Conservation (phyloP, 2,329 filamentous ascomycete genomes). For the Sporothrix mexicana region DNA sequence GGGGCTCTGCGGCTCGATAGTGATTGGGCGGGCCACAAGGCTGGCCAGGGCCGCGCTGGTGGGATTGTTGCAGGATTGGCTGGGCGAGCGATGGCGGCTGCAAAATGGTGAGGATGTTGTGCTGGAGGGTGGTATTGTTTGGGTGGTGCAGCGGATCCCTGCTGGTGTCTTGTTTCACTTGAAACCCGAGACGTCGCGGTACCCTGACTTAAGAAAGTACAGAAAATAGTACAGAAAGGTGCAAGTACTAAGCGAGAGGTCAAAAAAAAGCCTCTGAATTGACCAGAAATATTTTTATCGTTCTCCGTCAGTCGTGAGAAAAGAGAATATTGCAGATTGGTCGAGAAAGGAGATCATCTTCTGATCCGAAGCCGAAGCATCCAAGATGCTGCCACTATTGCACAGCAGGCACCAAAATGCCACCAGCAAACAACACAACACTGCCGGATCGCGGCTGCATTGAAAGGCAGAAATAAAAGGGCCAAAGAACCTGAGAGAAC, state of each 20-base stretch:
- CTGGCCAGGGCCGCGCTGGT: slow-evolving; percentile 42
- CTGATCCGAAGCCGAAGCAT: slow-evolving; percentile 16
- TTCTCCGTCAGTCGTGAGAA: no score
- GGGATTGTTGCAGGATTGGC: slow-evolving; percentile 20
- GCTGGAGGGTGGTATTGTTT: slow-evolving; percentile 26
- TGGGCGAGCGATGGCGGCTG: slow-evolving; percentile 2
- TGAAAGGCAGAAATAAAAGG: not conserved
- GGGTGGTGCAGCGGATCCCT: slow-evolving; percentile 42
- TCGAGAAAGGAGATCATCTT: slow-evolving; percentile 23
- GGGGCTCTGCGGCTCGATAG: slow-evolving; percentile 29
- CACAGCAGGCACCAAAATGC: not conserved
- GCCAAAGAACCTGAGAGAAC: not conserved
- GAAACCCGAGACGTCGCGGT: slow-evolving; percentile 53
- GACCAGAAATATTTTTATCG: not conserved
- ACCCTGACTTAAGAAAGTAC: slow-evolving; percentile 20
- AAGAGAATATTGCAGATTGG: not conserved
- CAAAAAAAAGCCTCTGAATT: not conserved
- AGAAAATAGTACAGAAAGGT: not conserved
- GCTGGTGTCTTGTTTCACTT: slow-evolving; percentile 49
- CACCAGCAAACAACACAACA: not conserved
- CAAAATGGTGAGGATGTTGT: slow-evolving; percentile 26
- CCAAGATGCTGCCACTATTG: slow-evolving; percentile 6
- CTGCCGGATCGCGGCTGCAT: slow-evolving; percentile 8
- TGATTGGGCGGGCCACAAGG: slow-evolving; percentile 46
- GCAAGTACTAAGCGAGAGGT: not conserved